These are phyloP conservation scores for Emergomyces africanus DNA, from an alignment of 2,329 filamentous ascomycete genomes.

Conservation along the genomic window DNA sequence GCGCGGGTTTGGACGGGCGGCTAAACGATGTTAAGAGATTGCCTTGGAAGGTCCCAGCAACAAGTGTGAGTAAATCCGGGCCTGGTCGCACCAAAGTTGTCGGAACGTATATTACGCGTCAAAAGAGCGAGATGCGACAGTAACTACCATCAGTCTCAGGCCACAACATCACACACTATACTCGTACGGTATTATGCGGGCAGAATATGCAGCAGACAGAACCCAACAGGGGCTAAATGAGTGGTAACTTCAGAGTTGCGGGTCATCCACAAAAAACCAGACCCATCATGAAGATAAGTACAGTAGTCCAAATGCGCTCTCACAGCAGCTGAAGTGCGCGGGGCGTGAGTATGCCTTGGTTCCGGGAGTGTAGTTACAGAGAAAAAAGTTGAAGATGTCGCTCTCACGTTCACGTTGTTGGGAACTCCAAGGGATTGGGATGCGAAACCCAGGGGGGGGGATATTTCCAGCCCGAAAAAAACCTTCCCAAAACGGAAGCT, in stretches of 20 bases:
- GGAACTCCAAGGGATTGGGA: no score
- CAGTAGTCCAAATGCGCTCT: neutral
- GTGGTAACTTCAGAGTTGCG: neutral
- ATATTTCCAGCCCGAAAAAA: neutral
- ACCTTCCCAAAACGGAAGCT: neutral
- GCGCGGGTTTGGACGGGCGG: neutral
- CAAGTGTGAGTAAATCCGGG: neutral
- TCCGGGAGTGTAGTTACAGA: neutral
- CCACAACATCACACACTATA: neutral
- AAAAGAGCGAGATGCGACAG: neutral
- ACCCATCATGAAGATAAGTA: neutral
- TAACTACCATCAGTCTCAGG: neutral
- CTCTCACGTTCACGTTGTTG: no score
- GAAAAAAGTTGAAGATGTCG: neutral
- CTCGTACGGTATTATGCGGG: neutral
- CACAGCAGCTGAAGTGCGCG: neutral
- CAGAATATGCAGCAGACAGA: neutral
- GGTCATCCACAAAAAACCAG: neutral
- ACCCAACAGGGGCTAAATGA: no score
- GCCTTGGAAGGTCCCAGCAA: neutral
- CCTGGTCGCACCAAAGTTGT: neutral
- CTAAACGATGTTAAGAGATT: neutral
- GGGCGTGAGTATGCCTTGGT: neutral
- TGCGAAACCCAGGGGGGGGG: no score
- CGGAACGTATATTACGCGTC: neutral